Base-by-base conservation (phyloP, 495 filamentous ascomycete genomes). In the Daldinia bambusicola region DNA sequence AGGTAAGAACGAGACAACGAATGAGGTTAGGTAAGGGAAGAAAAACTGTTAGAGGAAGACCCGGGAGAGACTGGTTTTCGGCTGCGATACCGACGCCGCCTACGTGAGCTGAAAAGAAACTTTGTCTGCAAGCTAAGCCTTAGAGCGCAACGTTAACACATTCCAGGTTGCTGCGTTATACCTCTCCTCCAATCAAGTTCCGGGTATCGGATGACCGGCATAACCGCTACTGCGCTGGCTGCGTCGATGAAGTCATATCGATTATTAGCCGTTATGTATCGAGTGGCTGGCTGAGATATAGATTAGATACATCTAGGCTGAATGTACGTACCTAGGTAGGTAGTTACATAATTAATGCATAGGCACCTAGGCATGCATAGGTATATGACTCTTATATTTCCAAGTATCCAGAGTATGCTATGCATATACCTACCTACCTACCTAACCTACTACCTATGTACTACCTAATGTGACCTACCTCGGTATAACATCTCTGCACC, bases 31-130 rank as follows among this genome's bases (percentile, higher is more conserved):
- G n/a, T n/a, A n/a, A 40, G 10, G 37, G 10, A 4, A 40, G 37
- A 14, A 40, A 36, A 36, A 26, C 26, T 36, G 32, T 34, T 34
- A 34, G 32, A 34, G 32, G 37, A n/a, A n/a, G n/a, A n/a, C n/a
- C n/a, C n/a, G 37, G 37, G 40, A 43, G n/a, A 43, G 14, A 40
- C 16, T 45, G 41, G 18, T 48, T 48, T 48, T 48, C 43, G 43
- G 43, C 2, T 20, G 0, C 8, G 43, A 22, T 48, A 4, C 51
- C 31, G 51, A 32, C 51, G 53, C 8, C 26, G 37, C 51, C 31
- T 26, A 32, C 51, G 53, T 4, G 32, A 37, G 53, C 53, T 56
- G 53, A 56, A 56, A 56, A 22, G 53, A 37, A 14, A 16, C 53
- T 56, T 37, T 6, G 14, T 32, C 53, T 32, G n/a, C 10, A 53